Conservation (phyloP, 1,284 basidiomycete species). For the Athelia sp. region DNA sequence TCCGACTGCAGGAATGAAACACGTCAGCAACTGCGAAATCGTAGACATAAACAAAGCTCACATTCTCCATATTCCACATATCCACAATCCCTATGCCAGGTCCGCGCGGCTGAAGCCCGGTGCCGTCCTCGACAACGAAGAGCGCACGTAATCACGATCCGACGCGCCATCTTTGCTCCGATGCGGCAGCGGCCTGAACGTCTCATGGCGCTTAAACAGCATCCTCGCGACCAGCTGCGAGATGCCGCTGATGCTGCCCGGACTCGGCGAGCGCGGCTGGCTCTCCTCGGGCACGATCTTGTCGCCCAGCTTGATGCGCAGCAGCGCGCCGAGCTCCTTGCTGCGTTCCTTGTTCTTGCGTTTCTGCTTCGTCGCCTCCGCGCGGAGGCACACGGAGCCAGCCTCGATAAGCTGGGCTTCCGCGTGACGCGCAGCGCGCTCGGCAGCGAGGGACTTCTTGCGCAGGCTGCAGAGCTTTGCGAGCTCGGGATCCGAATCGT, state of each 20-base stretch:
- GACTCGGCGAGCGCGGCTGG: constrained; percentile 11
- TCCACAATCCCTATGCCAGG: not conserved
- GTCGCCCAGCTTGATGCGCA: constrained; percentile 41
- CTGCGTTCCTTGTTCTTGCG: constrained; percentile 47
- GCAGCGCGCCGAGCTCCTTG: constrained; percentile 44
- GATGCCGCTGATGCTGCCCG: constrained; percentile 22
- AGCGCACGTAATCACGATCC: constrained; percentile 12
- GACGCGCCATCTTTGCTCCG: constrained; percentile 18
- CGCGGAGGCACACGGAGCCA: constrained; percentile 34
- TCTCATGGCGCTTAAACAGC: constrained; percentile 43
- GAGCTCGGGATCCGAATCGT: constrained; percentile 34
- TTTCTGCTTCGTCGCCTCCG: constrained; percentile 37
- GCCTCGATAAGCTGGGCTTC: constrained; percentile 31
- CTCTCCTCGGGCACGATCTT: constrained; percentile 14
- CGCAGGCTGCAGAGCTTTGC: constrained; percentile 32
- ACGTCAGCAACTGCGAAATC: not conserved
- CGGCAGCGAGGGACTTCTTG: constrained; percentile 32
- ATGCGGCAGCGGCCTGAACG: constrained; percentile 30
- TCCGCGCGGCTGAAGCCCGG: not conserved
- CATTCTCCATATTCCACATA: not conserved
- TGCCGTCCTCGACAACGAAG: constrained; percentile 1
- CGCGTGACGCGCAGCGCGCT: constrained; percentile 31
- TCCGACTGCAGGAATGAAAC: too few species aligned
- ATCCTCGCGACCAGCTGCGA: constrained; percentile 53
- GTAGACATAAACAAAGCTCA: not conserved